Evolutionary conservation across 2,329 filamentous ascomycete species (phyloP), one percentile per base, ranked within the genome.

Genomic region (Colletotrichum coccodes): DNA sequence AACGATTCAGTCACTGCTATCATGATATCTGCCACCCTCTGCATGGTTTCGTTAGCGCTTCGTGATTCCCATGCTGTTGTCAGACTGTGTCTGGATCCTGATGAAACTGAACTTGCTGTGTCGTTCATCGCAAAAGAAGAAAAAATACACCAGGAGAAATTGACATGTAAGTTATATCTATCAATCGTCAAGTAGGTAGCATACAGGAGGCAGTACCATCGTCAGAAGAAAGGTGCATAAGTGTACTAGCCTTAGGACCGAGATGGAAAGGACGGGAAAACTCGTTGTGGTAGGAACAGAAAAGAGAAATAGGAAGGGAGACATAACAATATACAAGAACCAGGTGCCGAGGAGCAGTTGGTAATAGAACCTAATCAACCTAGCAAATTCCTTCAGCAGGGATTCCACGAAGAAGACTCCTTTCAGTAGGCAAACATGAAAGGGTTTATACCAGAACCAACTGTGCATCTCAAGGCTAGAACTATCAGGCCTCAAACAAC

Each of bases 1-100:
- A 56, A 69, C 6, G 61, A 66, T 42, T 69, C 61, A 12, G 61
- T 69, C 14, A 52, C 54, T 30, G 54, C 61, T 66, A 69, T 60
- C 65, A 60, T 69, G 11, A 60, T 16, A 60, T 50, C 54, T 14
- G 47, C 61, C 26, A 65, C 47, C 34, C 47, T 59, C 49, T 56
- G 54, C 40, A 66, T 60, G 11, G 64, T 44, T n/a, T 59, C 52
- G n/a, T 46, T 57, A 9, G 60, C 44, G 23, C 42, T 66, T 42
- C 64, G 58, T 42, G 46, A 38, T n/a, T 68, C 52, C 52, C 60
- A 64, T 53, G 44, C 52, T 58, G 60, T 64, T 26, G 28, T 68
- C 11, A 30, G 60, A 3, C 38, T 53, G 18, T 46, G 30, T 44
- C 44, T 47, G 30, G 46, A 34, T 14, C n/a, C 26, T 16, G 36